Evolutionary conservation across 2,329 filamentous ascomycete genomes (phyloP).

Genomic region (Nigrospora oryzae): DNA sequence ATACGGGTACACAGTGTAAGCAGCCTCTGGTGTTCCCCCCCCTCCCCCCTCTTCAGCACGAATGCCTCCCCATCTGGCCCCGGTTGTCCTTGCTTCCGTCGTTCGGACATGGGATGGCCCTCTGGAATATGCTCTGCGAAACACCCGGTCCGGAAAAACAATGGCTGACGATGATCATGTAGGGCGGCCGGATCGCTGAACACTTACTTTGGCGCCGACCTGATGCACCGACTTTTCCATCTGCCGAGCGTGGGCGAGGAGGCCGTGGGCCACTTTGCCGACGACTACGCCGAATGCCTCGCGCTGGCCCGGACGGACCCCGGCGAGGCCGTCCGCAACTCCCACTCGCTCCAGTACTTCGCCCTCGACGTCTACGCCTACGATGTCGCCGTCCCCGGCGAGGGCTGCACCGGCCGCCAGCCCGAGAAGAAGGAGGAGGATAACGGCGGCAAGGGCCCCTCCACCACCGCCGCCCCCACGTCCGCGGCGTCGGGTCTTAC

Average conservation of each 20-base stretch:
- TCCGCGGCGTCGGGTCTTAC: background rate
- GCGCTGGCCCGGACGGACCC: slow-evolving; percentile 40
- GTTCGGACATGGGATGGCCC: no score
- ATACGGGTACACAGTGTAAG: slow-evolving; percentile 49
- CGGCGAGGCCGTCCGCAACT: slow-evolving; percentile 44
- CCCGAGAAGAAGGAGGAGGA: slow-evolving; percentile 5
- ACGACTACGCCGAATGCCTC: slow-evolving; percentile 46
- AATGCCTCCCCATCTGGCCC: no score
- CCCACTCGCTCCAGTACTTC: slow-evolving; percentile 58
- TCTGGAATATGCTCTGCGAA: no score
- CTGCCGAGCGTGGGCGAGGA: slow-evolving; percentile 51
- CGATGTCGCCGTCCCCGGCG: slow-evolving; percentile 54
- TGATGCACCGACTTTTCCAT: slow-evolving; percentile 60
- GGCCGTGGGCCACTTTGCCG: slow-evolving; percentile 53
- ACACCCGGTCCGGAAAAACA: no score
- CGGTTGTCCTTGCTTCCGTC: no score
- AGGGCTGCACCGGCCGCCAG: slow-evolving; percentile 51
- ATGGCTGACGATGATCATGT: no score
- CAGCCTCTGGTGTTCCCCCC: no score
- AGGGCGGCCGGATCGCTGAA: slow-evolving; percentile 41
- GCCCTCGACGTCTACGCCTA: slow-evolving; percentile 59
- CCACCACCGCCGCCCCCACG: slow-evolving; percentile 4
- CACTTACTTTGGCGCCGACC: slow-evolving; percentile 57
- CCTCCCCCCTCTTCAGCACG: no score
- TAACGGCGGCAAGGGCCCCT: slow-evolving; percentile 1